phyloP scores from a whole-genome alignment of 192 early-diverging fungal genomes.

The Allomyces macrogynus region DNA sequence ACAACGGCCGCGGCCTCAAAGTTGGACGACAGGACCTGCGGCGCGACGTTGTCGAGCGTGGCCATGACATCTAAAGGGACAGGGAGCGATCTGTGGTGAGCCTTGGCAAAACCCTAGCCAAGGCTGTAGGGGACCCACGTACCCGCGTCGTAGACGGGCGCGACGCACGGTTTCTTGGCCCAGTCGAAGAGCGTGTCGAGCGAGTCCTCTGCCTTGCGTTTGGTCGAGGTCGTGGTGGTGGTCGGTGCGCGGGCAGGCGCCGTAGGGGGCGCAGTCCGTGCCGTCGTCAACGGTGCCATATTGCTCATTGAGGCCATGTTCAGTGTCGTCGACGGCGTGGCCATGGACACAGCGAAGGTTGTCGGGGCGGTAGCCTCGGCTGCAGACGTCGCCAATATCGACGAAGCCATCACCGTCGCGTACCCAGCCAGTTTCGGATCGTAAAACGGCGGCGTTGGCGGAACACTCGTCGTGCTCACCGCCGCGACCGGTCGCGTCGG shows the following conservation, averaged over 20 bases:
- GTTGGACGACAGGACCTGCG: neutral
- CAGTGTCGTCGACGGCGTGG: too few species aligned
- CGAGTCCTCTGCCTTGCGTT: neutral
- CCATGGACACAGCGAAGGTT: neutral
- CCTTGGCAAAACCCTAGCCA: too few species aligned
- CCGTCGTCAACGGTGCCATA: neutral
- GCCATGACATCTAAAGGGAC: neutral
- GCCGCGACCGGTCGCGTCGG: too few species aligned
- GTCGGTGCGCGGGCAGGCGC: neutral
- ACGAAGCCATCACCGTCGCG: neutral
- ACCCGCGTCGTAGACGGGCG: neutral
- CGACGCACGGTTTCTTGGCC: neutral
- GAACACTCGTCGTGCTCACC: too few species aligned
- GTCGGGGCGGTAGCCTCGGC: neutral
- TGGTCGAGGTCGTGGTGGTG: neutral
- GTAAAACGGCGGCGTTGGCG: too few species aligned
- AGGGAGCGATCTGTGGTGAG: too few species aligned
- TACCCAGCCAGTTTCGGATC: too few species aligned
- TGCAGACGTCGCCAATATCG: neutral
- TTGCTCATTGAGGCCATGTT: neutral
- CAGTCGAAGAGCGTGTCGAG: neutral
- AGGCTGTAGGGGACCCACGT: too few species aligned
- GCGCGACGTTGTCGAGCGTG: neutral
- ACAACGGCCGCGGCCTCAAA: neutral
- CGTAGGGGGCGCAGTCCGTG: neutral